A percentile compares a stretch with the other conserved stretches of the same genome.
Conservation (phyloP, 129 eudicot genomes). For the Heracleum sosnowskyi region DNA sequence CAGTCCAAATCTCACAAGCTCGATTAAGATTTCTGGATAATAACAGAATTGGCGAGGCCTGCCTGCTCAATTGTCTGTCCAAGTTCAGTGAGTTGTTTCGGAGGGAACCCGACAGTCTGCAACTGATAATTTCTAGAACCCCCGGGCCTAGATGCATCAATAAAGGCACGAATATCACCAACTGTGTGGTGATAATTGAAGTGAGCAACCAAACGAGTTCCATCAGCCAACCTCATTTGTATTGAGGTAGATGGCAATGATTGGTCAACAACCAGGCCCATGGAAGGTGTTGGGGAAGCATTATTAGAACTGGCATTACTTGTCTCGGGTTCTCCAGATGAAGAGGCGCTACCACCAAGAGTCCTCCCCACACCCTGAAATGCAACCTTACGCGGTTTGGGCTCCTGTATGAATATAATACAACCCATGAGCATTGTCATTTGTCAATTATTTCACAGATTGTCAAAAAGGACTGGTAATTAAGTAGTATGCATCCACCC, state of each 20-base stretch:
- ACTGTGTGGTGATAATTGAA: constrained; percentile 78
- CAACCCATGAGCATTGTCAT: background rate
- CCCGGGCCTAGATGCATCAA: constrained; percentile 76
- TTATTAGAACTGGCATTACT: constrained; percentile 23
- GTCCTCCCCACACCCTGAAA: constrained; percentile 84
- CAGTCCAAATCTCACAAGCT: constrained; percentile 9
- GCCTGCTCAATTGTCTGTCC: constrained; percentile 81
- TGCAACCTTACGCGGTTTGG: constrained; percentile 39
- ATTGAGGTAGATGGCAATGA: constrained; percentile 65
- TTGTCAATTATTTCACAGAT: background rate
- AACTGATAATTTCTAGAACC: constrained; percentile 58
- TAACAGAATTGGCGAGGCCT: constrained; percentile 79
- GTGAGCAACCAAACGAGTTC: constrained; percentile 65
- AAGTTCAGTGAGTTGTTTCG: constrained; percentile 58
- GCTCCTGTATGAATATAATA: constrained; percentile 42
- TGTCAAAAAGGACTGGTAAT: background rate
- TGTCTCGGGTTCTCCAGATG: constrained; percentile 28
- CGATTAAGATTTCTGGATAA: constrained; percentile 52
- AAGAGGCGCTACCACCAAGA: constrained; percentile 50
- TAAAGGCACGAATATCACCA: constrained; percentile 66
- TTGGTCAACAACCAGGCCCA: constrained; percentile 51
- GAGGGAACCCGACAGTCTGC: constrained; percentile 81
- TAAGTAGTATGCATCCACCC: background rate
- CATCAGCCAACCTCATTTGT: constrained; percentile 73
- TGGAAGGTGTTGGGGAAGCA: constrained; percentile 31